These are phyloP conservation scores for Ambrosia artemisiifolia DNA, from an alignment of 129 eudicot species.

Conservation along the genomic window DNA sequence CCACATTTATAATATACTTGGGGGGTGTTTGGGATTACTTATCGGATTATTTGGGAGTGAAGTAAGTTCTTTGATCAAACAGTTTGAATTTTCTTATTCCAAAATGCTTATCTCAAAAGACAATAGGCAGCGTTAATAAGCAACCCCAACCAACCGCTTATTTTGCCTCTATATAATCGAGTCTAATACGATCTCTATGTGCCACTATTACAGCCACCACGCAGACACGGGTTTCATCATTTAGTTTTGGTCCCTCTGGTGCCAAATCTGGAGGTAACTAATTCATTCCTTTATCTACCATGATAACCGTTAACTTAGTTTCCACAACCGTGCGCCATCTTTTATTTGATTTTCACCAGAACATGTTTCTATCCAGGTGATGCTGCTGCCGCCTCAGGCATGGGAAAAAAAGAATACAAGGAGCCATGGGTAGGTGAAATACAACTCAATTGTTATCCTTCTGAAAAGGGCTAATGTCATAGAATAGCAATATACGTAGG, in stretches of 20 bases:
- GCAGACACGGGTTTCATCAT: constrained; percentile 51
- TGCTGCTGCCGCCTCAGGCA: constrained; percentile 22
- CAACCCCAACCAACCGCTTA: background rate
- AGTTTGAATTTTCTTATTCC: background rate
- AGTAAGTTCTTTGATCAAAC: background rate
- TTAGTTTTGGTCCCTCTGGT: constrained; percentile 28
- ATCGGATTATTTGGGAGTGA: background rate
- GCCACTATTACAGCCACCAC: constrained; percentile 32
- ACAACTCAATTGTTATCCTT: background rate
- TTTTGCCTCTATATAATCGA: constrained; percentile 11
- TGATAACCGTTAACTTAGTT: background rate
- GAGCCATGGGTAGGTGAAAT: constrained; percentile 87
- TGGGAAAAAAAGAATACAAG: constrained; percentile 58
- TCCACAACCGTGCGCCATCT: background rate
- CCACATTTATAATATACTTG: background rate
- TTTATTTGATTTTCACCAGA: background rate
- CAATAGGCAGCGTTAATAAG: background rate
- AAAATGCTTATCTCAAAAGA: background rate
- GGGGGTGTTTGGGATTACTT: background rate
- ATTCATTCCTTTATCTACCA: constrained; percentile 4
- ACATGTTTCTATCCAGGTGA: constrained; percentile 32
- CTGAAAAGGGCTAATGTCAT: background rate
- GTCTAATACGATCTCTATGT: constrained; percentile 16
- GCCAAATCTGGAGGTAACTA: constrained; percentile 30
- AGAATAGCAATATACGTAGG: background rate